Conservation (phyloP, 225 moss, liverwort and hornwort species). For the Takakia lepidozioides region DNA sequence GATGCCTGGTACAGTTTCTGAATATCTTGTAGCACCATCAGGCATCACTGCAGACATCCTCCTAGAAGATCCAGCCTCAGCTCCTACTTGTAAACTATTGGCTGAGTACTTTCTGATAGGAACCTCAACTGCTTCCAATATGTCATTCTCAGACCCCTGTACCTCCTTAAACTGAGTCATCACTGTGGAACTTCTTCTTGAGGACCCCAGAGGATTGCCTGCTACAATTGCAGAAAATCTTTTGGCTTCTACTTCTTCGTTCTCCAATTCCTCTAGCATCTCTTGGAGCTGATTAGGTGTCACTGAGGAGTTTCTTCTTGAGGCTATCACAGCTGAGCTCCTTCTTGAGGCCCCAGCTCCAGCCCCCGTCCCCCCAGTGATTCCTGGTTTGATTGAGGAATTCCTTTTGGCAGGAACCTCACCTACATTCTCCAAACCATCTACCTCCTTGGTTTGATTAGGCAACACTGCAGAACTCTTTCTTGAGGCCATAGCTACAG, state of each 20-base stretch:
- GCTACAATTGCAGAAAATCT: conserved; percentile 10
- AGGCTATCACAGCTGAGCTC: conserved; percentile 7
- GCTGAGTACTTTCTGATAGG: conserved; percentile 1
- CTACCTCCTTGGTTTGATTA: not conserved
- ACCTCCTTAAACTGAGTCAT: conserved; percentile 6
- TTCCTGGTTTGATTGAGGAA: conserved; percentile 1
- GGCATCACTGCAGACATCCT: conserved; percentile 22
- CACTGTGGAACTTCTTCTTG: conserved; percentile 1
- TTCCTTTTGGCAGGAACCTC: conserved; percentile 2
- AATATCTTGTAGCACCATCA: conserved; percentile 11
- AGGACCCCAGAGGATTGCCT: conserved; percentile 6
- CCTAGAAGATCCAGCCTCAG: conserved; percentile 5
- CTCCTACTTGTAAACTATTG: not conserved
- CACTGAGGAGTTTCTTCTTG: conserved; percentile 12
- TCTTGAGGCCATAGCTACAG: no score
- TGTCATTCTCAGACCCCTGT: conserved; percentile 11
- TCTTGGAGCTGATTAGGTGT: conserved; percentile 16
- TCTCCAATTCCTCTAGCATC: conserved; percentile 23
- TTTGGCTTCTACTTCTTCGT: conserved; percentile 11
- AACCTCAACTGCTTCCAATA: conserved; percentile 5
- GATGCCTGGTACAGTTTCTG: conserved; percentile 10
- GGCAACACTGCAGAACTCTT: not conserved
- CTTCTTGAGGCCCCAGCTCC: conserved; percentile 9
- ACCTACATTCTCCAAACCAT: not conserved
- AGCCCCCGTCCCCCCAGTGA: not conserved